phyloP scores from a whole-genome alignment of 139 green algal species.

The Micractinium sp. region DNA sequence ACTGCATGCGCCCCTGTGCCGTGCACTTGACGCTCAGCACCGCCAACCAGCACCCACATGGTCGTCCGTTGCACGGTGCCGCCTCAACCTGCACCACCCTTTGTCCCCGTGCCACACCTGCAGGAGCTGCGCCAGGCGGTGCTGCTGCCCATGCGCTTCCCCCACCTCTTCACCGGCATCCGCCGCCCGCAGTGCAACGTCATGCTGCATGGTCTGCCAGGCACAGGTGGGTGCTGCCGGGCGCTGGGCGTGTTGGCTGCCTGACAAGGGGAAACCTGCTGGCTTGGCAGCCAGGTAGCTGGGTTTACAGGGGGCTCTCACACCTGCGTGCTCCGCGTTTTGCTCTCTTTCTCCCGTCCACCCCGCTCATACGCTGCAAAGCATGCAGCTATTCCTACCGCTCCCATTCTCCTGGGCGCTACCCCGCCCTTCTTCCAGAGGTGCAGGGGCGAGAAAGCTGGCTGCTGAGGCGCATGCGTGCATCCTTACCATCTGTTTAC shows the following conservation, averaged over 20 bases:
- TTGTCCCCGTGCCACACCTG: constrained; percentile 8
- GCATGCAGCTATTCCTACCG: too few species aligned
- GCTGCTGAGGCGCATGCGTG: neutral
- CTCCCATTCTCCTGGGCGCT: too few species aligned
- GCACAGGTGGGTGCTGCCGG: constrained; percentile 58
- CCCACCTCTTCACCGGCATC: constrained; percentile 66
- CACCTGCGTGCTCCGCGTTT: too few species aligned
- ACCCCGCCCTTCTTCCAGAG: too few species aligned
- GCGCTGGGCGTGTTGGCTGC: neutral
- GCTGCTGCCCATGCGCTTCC: constrained; percentile 59
- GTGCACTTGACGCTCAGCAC: neutral
- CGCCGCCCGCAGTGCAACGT: constrained; percentile 59
- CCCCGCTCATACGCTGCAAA: too few species aligned
- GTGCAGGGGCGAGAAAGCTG: too few species aligned
- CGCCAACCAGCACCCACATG: neutral
- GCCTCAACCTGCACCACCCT: neutral
- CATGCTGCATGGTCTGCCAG: constrained; percentile 63
- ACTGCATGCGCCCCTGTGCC: too few species aligned
- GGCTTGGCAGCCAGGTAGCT: neutral
- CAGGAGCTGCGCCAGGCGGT: constrained; percentile 63
- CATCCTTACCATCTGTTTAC: neutral
- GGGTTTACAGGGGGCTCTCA: too few species aligned
- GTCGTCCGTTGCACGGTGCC: neutral
- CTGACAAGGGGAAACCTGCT: neutral
- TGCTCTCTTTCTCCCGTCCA: too few species aligned